Conservation (phyloP, 352 stramenopile species). For the Globisporangium polare region DNA sequence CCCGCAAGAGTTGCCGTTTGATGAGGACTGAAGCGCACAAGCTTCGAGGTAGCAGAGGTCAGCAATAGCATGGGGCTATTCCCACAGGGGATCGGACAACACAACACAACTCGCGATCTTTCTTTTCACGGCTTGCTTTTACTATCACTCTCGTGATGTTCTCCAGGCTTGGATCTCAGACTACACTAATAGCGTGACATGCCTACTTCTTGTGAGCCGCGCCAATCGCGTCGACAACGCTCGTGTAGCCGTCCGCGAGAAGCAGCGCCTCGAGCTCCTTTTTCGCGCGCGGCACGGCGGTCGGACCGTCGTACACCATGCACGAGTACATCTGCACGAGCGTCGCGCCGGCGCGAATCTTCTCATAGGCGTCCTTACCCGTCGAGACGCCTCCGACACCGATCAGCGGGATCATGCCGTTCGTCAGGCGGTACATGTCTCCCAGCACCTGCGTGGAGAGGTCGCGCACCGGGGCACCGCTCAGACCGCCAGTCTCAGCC, state of each 20-base stretch:
- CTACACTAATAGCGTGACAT: no score
- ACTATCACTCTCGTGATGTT: not conserved
- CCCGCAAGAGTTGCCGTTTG: not conserved
- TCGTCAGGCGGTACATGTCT: slow-evolving; percentile 94
- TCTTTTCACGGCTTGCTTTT: not conserved
- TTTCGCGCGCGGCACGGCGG: slow-evolving; percentile 86
- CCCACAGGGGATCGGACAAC: no score
- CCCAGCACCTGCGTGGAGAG: slow-evolving; percentile 92
- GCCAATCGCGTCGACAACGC: slow-evolving; percentile 84
- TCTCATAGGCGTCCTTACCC: slow-evolving; percentile 97
- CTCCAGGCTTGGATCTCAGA: not conserved
- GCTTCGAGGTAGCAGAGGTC: not conserved
- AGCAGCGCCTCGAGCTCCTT: slow-evolving; percentile 84
- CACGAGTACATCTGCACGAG: slow-evolving; percentile 95
- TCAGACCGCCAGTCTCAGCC: slow-evolving; percentile 92
- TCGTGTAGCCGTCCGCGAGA: slow-evolving; percentile 74
- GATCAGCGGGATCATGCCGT: slow-evolving; percentile 94
- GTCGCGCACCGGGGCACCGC: slow-evolving; percentile 91
- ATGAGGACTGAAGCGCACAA: not conserved
- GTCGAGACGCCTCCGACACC: slow-evolving; percentile 92
- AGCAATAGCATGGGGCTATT: not conserved
- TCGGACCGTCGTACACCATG: slow-evolving; percentile 89
- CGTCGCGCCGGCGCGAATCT: slow-evolving; percentile 95
- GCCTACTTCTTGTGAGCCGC: slow-evolving; percentile 57
- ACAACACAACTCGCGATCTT: not conserved